These are phyloP conservation scores for Alternaria conjuncta DNA, from an alignment of 2,329 filamentous ascomycete species.

Conservation along the genomic window DNA sequence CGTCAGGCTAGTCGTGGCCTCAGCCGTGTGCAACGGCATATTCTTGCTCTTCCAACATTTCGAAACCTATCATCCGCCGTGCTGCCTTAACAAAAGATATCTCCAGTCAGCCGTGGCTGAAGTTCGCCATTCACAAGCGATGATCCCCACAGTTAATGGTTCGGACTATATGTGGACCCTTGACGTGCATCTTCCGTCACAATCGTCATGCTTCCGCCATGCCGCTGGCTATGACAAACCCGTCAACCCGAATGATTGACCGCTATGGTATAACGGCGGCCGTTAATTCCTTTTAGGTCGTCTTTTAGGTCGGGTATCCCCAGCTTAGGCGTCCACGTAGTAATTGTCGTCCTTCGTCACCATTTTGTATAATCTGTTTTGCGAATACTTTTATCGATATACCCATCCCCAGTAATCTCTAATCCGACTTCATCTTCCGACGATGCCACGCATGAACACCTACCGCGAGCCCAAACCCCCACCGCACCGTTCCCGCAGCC, in stretches of 20 bases:
- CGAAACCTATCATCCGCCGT: background rate
- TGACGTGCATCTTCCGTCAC: slow-evolving; percentile 9
- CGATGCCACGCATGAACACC: slow-evolving; percentile 11
- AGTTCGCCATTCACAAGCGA: background rate
- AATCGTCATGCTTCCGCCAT: slow-evolving; percentile 4
- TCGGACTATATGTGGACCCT: slow-evolving; percentile 3
- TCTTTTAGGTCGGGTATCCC: background rate
- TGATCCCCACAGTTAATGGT: background rate
- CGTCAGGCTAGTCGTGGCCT: background rate
- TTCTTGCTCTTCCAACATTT: background rate
- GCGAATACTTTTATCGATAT: background rate
- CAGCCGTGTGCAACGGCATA: background rate
- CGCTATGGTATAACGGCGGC: background rate
- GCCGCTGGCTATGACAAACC: background rate
- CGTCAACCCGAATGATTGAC: background rate
- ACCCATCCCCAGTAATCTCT: background rate
- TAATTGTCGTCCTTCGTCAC: background rate
- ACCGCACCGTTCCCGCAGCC: slow-evolving; percentile 6
- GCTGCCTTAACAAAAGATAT: background rate
- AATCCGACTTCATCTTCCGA: background rate
- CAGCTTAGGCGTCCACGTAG: background rate
- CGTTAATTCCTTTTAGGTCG: background rate
- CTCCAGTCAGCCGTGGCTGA: background rate
- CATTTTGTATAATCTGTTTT: background rate
- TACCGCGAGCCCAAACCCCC: slow-evolving; percentile 14